phyloP scores from a whole-genome alignment of 441 rosid genomes.

The Viola pubescens region DNA sequence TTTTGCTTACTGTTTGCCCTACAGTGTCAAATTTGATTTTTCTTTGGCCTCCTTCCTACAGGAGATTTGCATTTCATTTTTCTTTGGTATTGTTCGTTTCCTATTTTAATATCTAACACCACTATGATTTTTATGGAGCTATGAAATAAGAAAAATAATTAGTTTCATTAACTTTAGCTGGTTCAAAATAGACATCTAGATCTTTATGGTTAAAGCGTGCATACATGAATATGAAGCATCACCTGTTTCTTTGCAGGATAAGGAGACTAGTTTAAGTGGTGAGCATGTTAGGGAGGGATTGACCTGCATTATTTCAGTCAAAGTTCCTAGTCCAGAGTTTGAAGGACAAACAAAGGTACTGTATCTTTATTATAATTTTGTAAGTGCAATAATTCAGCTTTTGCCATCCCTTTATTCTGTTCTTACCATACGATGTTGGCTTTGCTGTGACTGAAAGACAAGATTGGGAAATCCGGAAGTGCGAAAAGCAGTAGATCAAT shows the following conservation, averaged over 20 bases:
- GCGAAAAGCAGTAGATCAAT: conserved; percentile 84
- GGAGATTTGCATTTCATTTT: too few species aligned
- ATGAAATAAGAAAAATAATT: too few species aligned
- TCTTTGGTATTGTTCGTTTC: too few species aligned
- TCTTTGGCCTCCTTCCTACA: too few species aligned
- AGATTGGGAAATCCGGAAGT: conserved; percentile 99
- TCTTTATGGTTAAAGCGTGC: not conserved
- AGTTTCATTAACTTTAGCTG: too few species aligned
- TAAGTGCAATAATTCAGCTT: not conserved
- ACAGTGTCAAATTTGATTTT: not conserved
- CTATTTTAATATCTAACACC: too few species aligned
- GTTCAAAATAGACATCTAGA: too few species aligned
- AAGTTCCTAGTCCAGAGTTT: conserved; percentile 95
- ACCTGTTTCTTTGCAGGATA: conserved; percentile 48
- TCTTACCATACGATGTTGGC: conserved; percentile 9
- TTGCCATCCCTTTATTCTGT: not conserved
- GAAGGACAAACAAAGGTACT: conserved; percentile 99
- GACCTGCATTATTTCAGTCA: conserved; percentile 89
- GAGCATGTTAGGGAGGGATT: conserved; percentile 98
- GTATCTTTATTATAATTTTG: conserved; percentile 11
- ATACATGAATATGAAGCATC: conserved; percentile 5
- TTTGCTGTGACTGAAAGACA: conserved; percentile 44
- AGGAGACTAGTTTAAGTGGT: conserved; percentile 86
- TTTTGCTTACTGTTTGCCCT: not conserved
- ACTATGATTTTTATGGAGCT: too few species aligned